Base-by-base conservation (phyloP, 2,329 filamentous ascomycete genomes). In the Didymella segeticola region DNA sequence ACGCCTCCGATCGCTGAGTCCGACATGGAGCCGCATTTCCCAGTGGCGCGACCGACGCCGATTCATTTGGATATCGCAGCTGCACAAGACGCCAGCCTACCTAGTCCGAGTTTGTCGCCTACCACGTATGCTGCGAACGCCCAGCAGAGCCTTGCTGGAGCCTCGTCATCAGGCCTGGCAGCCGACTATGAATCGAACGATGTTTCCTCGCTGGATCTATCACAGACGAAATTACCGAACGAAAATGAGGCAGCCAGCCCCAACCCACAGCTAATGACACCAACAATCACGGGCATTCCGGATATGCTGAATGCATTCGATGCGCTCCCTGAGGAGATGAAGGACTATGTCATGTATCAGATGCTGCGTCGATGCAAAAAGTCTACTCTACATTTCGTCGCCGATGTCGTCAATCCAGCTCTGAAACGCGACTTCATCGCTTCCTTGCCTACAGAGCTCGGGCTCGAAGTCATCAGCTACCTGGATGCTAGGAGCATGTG, bases 261-360 rank as follows among this genome's bases (percentile, higher is more conserved):
- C 17, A 73, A 76, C 33, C 64, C 71, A 12, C 73, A 76, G 43
- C 58, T 75, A 47, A 62, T 71, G 43, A 68, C 72, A 46, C 69
- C 78, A 52, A 72, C 67, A 0, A 58, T 93, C 17, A 84, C 93
- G 76, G 90, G 96, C 65, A 89, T 93, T n/a, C 90, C 90, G 7
- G 85, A 83, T 14, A 90, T 99, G 82, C 78, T 99, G 14, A 90
- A 96, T 64, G 87, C 88, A 2, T 99, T 98, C 66, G 93, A 98
- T 72, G 85, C 89, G 6, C 89, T 99, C 82, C 92, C 93, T 2
- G 86, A 90, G 37, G 89, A 95, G 66, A 87, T 99, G 84, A 95
- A 99, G 77, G 90, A 89, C 0, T 96, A 96, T 70, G 88, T 99
- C 77, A 96, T 99, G 87, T 98, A 96, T 71, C 93, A 99, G 71